Conservation (phyloP, 345 rosid genomes). For the Eucalyptus viminalis region DNA sequence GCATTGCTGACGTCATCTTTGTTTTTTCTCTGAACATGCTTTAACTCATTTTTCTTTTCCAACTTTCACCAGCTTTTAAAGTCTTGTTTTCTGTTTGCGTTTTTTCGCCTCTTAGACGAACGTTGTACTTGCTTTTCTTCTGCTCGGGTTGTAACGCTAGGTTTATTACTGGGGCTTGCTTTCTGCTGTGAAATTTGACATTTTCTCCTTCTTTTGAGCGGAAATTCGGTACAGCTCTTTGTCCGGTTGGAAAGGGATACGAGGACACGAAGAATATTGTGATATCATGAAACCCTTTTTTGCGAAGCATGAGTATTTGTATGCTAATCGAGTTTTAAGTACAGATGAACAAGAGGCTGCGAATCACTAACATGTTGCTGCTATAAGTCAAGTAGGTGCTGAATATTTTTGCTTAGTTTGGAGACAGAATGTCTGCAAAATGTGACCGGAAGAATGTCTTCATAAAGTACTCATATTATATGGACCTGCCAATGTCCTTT, state of each 20-base stretch:
- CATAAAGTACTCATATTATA: not conserved
- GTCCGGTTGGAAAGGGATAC: not conserved
- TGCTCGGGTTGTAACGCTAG: not conserved
- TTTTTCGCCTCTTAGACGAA: not conserved
- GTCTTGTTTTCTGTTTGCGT: not conserved
- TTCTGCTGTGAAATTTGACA: not conserved
- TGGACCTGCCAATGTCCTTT: not conserved
- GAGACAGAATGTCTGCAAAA: not conserved
- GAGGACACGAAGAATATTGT: not conserved
- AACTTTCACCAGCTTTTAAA: not conserved
- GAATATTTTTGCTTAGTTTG: not conserved
- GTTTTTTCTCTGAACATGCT: not conserved
- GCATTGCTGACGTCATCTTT: not conserved
- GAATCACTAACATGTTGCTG: not conserved
- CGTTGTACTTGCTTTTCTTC: not conserved
- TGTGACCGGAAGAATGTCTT: not conserved
- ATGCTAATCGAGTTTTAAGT: not conserved
- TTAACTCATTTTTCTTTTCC: not conserved
- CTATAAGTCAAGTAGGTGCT: not conserved
- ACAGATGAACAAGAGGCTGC: not conserved
- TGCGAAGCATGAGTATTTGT: not conserved
- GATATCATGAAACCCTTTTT: not conserved
- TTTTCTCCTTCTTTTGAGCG: not conserved
- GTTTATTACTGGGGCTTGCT: not conserved
- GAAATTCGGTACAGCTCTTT: not conserved